These are phyloP conservation scores for Podospora pseudoanserina DNA, from an alignment of 495 filamentous ascomycete genomes.

Conservation along the genomic window DNA sequence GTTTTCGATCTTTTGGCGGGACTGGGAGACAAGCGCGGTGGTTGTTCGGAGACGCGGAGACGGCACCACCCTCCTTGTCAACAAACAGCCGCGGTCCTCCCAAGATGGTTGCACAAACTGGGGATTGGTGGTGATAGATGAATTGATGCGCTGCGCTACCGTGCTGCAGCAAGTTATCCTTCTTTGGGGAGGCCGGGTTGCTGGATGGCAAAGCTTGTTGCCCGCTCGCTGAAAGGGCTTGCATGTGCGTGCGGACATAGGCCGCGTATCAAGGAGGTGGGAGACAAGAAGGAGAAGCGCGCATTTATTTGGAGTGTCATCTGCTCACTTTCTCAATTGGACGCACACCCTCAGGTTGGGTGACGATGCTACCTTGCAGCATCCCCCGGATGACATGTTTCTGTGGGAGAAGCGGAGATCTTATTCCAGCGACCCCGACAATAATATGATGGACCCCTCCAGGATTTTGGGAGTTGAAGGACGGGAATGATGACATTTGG, in stretches of 20 bases:
- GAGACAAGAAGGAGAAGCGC: background rate
- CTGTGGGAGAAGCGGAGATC: background rate
- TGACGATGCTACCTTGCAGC: background rate
- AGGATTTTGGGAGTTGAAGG: no score
- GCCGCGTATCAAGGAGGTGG: background rate
- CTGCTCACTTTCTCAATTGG: background rate
- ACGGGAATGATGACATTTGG: no score
- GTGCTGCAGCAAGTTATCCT: background rate
- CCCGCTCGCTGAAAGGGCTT: background rate
- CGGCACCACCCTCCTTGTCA: background rate
- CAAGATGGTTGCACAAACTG: background rate
- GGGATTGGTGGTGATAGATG: background rate
- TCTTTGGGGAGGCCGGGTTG: background rate
- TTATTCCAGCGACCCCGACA: background rate
- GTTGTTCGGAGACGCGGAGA: constrained; percentile 2
- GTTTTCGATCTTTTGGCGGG: background rate
- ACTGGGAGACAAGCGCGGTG: background rate
- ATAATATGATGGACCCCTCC: background rate
- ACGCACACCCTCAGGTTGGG: background rate
- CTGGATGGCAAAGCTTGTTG: background rate
- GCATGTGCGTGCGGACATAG: background rate
- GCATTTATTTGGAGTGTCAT: background rate
- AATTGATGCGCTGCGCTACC: constrained; percentile 1
- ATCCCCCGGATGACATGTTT: background rate
- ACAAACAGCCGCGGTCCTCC: background rate